Conservation (phyloP, 257 asterid species). For the Nicotiana tomentosiformis region DNA sequence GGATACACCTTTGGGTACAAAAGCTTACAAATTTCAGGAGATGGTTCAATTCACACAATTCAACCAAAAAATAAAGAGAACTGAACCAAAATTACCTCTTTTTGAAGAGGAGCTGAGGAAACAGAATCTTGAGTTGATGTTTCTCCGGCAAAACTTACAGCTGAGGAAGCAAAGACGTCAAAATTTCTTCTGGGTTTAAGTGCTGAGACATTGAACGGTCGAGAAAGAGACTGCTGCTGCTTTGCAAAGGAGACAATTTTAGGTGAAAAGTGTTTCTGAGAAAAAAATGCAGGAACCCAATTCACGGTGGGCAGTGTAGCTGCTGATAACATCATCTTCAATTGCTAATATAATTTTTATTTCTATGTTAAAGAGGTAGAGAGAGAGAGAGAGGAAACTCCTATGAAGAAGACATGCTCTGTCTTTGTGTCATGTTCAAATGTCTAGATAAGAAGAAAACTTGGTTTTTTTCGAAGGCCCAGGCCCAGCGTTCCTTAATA, state of each 20-base stretch:
- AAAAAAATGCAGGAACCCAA: constrained; percentile 8
- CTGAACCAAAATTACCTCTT: constrained; percentile 13
- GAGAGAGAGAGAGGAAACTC: neutral
- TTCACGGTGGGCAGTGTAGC: neutral
- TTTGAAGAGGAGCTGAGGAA: constrained; percentile 23
- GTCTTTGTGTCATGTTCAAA: neutral
- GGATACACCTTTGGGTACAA: too few relatives aligned
- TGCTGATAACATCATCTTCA: constrained; percentile 17
- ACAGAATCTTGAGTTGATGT: constrained; percentile 7
- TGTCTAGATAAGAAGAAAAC: neutral
- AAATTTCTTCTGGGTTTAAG: constrained; percentile 4
- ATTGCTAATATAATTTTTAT: neutral
- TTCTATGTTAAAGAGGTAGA: neutral
- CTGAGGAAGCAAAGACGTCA: constrained; percentile 16
- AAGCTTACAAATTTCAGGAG: too few relatives aligned
- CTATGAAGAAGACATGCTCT: neutral
- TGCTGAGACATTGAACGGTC: neutral
- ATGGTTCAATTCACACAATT: neutral
- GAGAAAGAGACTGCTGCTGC: neutral
- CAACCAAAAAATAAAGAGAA: neutral
- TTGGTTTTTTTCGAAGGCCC: too few relatives aligned
- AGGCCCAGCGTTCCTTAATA: neutral
- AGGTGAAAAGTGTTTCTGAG: neutral
- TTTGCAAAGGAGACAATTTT: neutral
- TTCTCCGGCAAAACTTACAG: neutral